These are phyloP conservation scores for Kwoniella shandongensis DNA, from an alignment of 768 basidiomycete species.

Conservation along the genomic window DNA sequence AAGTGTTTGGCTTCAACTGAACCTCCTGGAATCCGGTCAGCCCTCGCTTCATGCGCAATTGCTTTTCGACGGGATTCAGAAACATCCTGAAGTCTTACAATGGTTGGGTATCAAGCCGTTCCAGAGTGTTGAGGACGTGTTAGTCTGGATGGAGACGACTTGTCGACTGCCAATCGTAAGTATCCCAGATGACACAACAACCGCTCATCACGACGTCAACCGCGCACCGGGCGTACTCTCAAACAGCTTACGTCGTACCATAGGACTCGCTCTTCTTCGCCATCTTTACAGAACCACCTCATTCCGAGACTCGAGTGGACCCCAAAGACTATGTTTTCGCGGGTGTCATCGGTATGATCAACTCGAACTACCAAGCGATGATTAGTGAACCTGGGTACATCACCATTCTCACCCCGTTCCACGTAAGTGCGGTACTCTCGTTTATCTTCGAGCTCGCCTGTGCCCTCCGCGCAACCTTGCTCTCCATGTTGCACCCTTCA, in stretches of 20 bases:
- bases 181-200: background rate
- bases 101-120: conserved; percentile 23
- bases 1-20: background rate
- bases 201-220: no score
- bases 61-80: conserved; percentile 19
- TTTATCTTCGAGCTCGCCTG: no score
- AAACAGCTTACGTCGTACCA: background rate
- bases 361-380: conserved; percentile 22
- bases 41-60: conserved; percentile 32
- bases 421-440: conserved; percentile 15
- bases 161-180: conserved; percentile 18
- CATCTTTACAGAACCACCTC: conserved; percentile 26
- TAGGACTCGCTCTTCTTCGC: conserved; percentile 31
- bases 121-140: conserved; percentile 21
- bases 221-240: no score
- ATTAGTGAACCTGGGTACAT: conserved; percentile 35
- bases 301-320: conserved; percentile 12
- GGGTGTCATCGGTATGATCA: conserved; percentile 36
- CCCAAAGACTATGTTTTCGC: conserved; percentile 33
- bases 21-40: conserved; percentile 4
- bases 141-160: conserved; percentile 21
- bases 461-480: no score
- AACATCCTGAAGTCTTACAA: conserved; percentile 23
- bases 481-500: background rate
- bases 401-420: conserved; percentile 27